Conservation (phyloP, 345 rosid genomes). For the Heritiera fomes region DNA sequence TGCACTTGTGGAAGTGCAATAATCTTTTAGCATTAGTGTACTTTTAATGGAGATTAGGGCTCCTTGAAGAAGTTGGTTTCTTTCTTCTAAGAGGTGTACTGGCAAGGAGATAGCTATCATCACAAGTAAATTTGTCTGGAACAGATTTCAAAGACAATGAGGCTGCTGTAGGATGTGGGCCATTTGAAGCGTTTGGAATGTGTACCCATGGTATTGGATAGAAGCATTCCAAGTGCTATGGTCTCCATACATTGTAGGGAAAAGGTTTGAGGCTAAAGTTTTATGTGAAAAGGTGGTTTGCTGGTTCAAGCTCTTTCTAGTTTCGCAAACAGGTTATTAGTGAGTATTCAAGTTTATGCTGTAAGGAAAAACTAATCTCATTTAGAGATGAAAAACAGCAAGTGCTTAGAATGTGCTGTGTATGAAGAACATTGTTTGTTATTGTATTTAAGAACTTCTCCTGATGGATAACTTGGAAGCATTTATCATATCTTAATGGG, state of each 20-base stretch:
- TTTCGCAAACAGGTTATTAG: slow-evolving; percentile 33
- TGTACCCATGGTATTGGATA: slow-evolving; percentile 28
- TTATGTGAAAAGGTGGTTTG: slow-evolving; percentile 29
- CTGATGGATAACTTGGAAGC: slow-evolving; percentile 30
- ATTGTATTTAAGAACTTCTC: slow-evolving; percentile 23
- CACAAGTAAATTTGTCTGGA: slow-evolving; percentile 62
- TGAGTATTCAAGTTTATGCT: slow-evolving; percentile 35
- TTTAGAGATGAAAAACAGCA: slow-evolving; percentile 35
- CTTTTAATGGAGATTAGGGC: slow-evolving; percentile 32
- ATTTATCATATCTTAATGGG: slow-evolving; percentile 29
- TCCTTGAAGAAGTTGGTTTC: slow-evolving; percentile 33
- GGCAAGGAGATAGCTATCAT: slow-evolving; percentile 35
- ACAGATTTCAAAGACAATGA: slow-evolving; percentile 59
- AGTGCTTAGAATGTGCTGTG: slow-evolving; percentile 41
- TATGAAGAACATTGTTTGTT: slow-evolving; percentile 34
- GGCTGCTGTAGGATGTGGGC: slow-evolving; percentile 61
- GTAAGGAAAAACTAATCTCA: slow-evolving; percentile 37
- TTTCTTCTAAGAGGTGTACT: slow-evolving; percentile 38
- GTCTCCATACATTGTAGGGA: slow-evolving; percentile 25
- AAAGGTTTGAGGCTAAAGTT: slow-evolving; percentile 19
- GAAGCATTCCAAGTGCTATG: slow-evolving; percentile 32
- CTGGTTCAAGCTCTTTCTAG: slow-evolving; percentile 36
- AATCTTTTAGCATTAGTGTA: slow-evolving; percentile 16
- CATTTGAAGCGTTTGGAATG: slow-evolving; percentile 41
- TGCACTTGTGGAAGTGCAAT: slow-evolving; percentile 17